phyloP scores from a whole-genome alignment of 768 basidiomycete species.

The Rhodotorula graminis region DNA sequence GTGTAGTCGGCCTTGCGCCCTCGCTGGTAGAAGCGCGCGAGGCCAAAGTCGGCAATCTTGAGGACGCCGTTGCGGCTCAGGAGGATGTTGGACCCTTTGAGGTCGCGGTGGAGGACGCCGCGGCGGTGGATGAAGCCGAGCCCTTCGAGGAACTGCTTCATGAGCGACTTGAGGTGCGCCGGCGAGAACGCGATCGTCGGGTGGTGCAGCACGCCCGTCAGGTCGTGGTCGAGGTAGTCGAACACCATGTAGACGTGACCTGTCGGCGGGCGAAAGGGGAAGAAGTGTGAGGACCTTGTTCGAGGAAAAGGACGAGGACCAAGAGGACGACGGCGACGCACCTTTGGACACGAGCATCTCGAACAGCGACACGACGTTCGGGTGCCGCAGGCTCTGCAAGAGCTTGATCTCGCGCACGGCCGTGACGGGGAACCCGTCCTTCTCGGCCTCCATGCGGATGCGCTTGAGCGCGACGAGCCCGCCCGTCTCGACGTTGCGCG shows the following conservation, averaged over 20 bases:
- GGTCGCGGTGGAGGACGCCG: conserved; percentile 93
- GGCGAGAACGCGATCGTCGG: conserved; percentile 74
- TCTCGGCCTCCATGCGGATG: conserved; percentile 95
- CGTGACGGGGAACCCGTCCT: conserved; percentile 96
- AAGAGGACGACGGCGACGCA: conserved; percentile 47
- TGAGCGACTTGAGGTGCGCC: conserved; percentile 90
- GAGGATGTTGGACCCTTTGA: conserved; percentile 98
- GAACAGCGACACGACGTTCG: conserved; percentile 78
- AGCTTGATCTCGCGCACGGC: conserved; percentile 99
- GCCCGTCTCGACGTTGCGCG: conserved; percentile 72
- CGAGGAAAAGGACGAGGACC: not conserved
- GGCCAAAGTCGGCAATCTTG: conserved; percentile 94
- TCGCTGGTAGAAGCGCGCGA: conserved; percentile 94
- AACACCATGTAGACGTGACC: conserved; percentile 98
- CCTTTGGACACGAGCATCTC: conserved; percentile 99
- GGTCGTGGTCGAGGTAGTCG: conserved; percentile 98
- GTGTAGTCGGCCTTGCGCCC: conserved; percentile 87
- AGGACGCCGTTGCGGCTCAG: conserved; percentile 85
- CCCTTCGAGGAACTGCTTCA: conserved; percentile 90
- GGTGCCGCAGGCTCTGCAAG: conserved; percentile 80
- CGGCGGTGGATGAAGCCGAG: conserved; percentile 92
- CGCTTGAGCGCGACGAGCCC: conserved; percentile 84
- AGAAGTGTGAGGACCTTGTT: too few relatives aligned
- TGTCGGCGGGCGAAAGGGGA: conserved; percentile 48
- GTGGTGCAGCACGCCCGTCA: conserved; percentile 90